Evolutionary conservation across 192 early-diverging fungal species (phyloP).

Genomic region (Anaeromyces robustus): DNA sequence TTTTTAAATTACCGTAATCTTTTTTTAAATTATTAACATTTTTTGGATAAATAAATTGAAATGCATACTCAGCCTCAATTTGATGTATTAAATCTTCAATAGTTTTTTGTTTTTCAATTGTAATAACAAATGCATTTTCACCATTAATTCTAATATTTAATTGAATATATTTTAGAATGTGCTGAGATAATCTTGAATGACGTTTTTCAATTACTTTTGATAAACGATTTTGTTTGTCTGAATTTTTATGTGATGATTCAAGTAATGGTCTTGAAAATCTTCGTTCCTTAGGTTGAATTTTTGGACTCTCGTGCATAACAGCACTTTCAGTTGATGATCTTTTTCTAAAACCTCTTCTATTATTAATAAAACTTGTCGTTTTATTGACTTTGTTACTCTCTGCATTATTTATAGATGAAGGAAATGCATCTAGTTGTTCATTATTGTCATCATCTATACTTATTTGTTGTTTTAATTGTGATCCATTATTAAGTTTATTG

Average conservation of each 20-base stretch:
- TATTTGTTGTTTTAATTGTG: background rate
- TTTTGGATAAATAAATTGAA: conserved; percentile 12
- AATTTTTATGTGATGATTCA: background rate
- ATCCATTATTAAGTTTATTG: background rate
- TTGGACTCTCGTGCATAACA: background rate
- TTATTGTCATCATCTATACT: background rate
- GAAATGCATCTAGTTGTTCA: background rate
- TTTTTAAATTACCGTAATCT: conserved; percentile 3
- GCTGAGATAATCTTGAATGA: background rate
- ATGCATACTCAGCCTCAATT: conserved; percentile 56
- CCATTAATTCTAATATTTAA: background rate
- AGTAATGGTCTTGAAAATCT: background rate
- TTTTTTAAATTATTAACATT: too few relatives aligned
- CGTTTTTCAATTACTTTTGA: background rate
- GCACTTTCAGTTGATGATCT: background rate
- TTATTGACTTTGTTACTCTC: background rate
- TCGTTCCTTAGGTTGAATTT: background rate
- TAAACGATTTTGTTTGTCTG: background rate
- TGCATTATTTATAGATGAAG: background rate
- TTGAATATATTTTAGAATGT: background rate
- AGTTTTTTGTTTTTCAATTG: conserved; percentile 29
- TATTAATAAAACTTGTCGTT: background rate
- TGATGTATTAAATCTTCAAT: conserved; percentile 45
- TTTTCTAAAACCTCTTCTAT: background rate
- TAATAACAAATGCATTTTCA: conserved; percentile 17